Evolutionary conservation across 345 rosid species (phyloP).

Genomic region (Camelina laxa): DNA sequence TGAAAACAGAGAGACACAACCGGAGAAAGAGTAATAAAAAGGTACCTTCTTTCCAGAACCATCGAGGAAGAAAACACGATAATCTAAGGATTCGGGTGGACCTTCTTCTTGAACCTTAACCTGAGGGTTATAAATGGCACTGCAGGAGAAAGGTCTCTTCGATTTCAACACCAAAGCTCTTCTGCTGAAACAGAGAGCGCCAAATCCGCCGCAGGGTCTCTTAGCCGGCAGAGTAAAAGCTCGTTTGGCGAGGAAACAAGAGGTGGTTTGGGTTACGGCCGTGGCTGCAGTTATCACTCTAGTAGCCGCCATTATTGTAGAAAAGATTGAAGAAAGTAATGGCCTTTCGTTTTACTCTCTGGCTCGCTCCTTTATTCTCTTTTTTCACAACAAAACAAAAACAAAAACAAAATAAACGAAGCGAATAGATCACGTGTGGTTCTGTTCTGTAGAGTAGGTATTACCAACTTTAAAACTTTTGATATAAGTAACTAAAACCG

Average conservation of each 20-base stretch:
- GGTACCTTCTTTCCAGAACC: conserved; percentile 72
- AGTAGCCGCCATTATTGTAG: conserved; percentile 58
- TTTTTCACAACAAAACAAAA: not conserved
- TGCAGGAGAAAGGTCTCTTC: conserved; percentile 63
- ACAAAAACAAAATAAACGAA: no score
- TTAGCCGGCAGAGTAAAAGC: conserved; percentile 41
- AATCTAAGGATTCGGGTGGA: conserved; percentile 75
- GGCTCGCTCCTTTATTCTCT: conserved; percentile 12
- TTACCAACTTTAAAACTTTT: not conserved
- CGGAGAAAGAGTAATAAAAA: not conserved
- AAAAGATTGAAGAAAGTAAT: conserved; percentile 22
- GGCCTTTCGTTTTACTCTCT: conserved; percentile 29
- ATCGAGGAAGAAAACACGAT: conserved; percentile 75
- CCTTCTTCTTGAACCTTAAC: conserved; percentile 72
- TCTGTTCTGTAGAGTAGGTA: conserved; percentile 24
- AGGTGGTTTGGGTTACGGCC: conserved; percentile 47
- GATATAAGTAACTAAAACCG: accelerated
- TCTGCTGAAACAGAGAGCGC: conserved; percentile 38
- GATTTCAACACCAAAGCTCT: conserved; percentile 44
- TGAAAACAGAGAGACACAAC: not conserved
- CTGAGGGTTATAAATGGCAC: conserved; percentile 64
- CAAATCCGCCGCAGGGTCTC: conserved; percentile 36
- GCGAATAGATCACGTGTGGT: conserved; percentile 19
- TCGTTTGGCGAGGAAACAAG: conserved; percentile 53
- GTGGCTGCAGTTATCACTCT: conserved; percentile 57